A percentile compares a stretch with the other conserved stretches of the same genome.
phyloP scores from a whole-genome alignment of 768 basidiomycete species.

The Suillus placidus region DNA sequence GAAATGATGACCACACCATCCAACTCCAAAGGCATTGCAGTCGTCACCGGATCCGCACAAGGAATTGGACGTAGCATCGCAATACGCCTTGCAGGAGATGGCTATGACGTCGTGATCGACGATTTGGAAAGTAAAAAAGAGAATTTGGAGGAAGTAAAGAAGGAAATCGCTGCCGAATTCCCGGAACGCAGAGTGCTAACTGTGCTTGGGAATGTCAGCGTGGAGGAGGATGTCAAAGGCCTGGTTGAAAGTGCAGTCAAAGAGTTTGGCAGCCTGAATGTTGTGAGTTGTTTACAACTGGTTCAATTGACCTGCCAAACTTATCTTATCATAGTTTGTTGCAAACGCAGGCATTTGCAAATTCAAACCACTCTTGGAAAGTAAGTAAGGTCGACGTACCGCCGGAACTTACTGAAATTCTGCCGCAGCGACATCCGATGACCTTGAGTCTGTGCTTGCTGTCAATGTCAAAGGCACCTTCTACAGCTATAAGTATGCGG shows the following conservation, averaged over 20 bases:
- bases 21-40: constrained; percentile 29
- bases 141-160: constrained; percentile 17
- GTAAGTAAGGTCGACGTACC: constrained; percentile 15
- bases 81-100: constrained; percentile 38
- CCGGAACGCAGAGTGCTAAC: constrained; percentile 16
- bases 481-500: constrained; percentile 46
- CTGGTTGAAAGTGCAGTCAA: constrained; percentile 31
- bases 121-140: constrained; percentile 30
- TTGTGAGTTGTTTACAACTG: constrained; percentile 34
- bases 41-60: constrained; percentile 35
- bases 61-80: constrained; percentile 41
- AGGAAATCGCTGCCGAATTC: constrained; percentile 18
- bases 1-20: constrained; percentile 1
- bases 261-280: constrained; percentile 35
- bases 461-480: constrained; percentile 45
- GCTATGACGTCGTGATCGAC: constrained; percentile 39
- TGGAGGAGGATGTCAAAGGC: constrained; percentile 34
- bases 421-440: constrained; percentile 32
- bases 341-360: constrained; percentile 27
- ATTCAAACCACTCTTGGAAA: constrained; percentile 15
- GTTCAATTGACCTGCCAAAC: not conserved
- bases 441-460: constrained; percentile 36
- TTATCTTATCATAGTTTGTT: constrained; percentile 15
- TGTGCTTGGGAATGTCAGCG: constrained; percentile 29
- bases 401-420: not conserved